A percentile compares a stretch with the other conserved stretches of the same genome.
phyloP scores from a whole-genome alignment of 192 early-diverging fungal species.

The Chytriomyces confervae region DNA sequence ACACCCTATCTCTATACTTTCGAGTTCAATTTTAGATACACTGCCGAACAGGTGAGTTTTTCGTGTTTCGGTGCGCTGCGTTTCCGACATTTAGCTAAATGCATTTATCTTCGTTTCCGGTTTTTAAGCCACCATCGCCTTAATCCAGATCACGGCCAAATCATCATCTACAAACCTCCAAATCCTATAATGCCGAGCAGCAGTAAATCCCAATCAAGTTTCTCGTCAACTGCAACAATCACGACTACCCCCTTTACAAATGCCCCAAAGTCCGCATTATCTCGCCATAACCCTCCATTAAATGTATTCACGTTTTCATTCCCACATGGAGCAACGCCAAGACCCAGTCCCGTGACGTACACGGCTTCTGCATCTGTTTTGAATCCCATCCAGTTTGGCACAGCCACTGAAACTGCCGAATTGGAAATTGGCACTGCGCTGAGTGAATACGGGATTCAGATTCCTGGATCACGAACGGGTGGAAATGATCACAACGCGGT shows the following conservation, averaged over 20 bases:
- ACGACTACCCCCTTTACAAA: neutral
- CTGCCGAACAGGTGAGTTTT: neutral
- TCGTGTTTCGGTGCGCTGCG: neutral
- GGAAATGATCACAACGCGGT: neutral
- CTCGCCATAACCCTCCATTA: neutral
- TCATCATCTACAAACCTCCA: neutral
- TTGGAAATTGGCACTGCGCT: neutral
- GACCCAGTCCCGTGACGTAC: neutral
- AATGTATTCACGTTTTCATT: neutral
- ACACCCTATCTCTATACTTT: neutral
- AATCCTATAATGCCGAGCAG: too few species aligned
- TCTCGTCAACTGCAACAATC: neutral
- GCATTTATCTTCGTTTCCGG: neutral
- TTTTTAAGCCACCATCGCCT: neutral
- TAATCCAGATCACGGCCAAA: neutral
- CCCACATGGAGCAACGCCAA: neutral
- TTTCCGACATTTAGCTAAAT: neutral
- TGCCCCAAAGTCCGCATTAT: neutral
- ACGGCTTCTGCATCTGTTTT: neutral
- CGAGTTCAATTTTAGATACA: neutral
- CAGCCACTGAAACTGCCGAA: neutral
- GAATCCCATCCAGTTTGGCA: neutral
- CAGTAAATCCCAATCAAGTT: neutral
- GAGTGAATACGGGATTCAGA: neutral
- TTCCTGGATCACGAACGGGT: neutral